Evolutionary conservation across 768 basidiomycete species (phyloP).

Genomic region (Xanthoconium purpureum): DNA sequence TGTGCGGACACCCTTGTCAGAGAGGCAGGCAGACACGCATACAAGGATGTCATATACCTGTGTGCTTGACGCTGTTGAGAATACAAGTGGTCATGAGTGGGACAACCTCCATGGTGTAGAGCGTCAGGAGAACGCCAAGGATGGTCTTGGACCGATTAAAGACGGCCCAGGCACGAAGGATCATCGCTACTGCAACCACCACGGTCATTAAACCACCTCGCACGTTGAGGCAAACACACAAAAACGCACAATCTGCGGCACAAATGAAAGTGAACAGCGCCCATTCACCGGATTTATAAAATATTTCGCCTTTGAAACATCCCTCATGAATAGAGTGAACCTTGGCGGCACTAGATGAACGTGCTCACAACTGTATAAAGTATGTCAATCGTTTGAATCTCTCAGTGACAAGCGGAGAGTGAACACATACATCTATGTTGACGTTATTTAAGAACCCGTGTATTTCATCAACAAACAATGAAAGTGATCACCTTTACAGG

Average conservation of each 20-base stretch:
- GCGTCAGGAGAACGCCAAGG: slow-evolving; percentile 6
- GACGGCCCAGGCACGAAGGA: slow-evolving; percentile 17
- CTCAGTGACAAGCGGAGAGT: background rate
- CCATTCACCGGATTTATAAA: slow-evolving; percentile 1
- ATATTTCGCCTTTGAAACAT: background rate
- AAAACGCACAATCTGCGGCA: slow-evolving; percentile 10
- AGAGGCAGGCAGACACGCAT: too few species aligned
- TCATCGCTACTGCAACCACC: slow-evolving; percentile 9
- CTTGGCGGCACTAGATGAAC: background rate
- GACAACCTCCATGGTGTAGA: slow-evolving; percentile 5
- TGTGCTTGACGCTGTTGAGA: too few species aligned
- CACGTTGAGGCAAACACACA: background rate
- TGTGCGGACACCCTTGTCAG: too few species aligned
- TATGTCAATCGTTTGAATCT: background rate
- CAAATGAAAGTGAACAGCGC: background rate
- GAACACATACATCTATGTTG: slow-evolving; percentile 6
- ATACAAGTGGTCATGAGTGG: background rate
- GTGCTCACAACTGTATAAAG: background rate
- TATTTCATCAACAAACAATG: too few species aligned
- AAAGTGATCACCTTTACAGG: too few species aligned
- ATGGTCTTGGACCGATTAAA: slow-evolving; percentile 9
- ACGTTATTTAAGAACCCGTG: background rate
- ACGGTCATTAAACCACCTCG: background rate
- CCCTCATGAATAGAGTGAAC: background rate
- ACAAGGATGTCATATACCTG: too few species aligned